Conservation (phyloP, 345 rosid genomes). For the Moricandia moricandioides region DNA sequence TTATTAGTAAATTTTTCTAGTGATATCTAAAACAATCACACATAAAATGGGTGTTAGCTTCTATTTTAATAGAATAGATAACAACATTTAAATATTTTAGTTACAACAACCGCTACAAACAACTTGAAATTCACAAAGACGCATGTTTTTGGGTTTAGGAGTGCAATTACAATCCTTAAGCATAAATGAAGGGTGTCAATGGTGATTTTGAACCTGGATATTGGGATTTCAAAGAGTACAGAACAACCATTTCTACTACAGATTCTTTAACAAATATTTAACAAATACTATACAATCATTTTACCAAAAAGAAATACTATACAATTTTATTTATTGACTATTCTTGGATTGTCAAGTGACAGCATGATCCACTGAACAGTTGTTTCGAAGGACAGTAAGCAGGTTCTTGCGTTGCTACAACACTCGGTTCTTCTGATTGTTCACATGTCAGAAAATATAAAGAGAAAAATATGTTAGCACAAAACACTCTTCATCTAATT, state of each 20-base stretch:
- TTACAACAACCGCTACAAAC: slow-evolving; percentile 8
- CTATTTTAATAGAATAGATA: not conserved
- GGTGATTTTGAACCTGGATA: too few relatives aligned
- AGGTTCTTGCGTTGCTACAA: not conserved
- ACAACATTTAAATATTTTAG: slow-evolving; percentile 6
- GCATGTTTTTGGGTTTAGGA: slow-evolving; percentile 2
- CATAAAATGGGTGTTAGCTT: too few relatives aligned
- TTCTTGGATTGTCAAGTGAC: too few relatives aligned
- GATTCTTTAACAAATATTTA: too few relatives aligned
- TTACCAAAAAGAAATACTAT: too few relatives aligned
- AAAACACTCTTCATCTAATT: not conserved
- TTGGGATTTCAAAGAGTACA: too few relatives aligned
- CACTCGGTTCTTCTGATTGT: not conserved
- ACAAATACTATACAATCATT: too few relatives aligned
- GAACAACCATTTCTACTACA: too few relatives aligned
- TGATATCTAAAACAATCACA: too few relatives aligned
- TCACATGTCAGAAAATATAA: not conserved
- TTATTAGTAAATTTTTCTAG: too few relatives aligned
- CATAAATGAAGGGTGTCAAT: not conserved
- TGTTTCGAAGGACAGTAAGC: slow-evolving; percentile 8
- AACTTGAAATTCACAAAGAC: slow-evolving; percentile 27
- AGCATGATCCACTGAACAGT: slow-evolving; percentile 25
- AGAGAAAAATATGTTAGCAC: not conserved
- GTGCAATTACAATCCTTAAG: slow-evolving; percentile 27
- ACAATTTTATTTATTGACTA: too few relatives aligned